These are phyloP conservation scores for Cicer pinnatifidum DNA, from an alignment of 306 rosid genomes.

Conservation along the genomic window DNA sequence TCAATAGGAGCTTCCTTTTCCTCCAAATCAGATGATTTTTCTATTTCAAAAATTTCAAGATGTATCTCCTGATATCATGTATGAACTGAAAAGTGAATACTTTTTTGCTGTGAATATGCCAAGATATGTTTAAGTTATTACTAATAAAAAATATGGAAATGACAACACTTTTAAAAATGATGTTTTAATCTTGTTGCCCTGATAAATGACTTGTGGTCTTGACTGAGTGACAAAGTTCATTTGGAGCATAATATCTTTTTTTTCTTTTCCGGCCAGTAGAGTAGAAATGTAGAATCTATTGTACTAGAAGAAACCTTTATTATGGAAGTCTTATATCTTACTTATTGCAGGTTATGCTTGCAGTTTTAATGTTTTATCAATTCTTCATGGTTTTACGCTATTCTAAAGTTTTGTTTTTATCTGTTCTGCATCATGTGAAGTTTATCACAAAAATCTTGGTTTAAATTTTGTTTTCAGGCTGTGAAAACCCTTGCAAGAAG, in stretches of 20 bases:
- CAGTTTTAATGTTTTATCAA: not conserved
- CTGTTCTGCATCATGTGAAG: conserved; percentile 28
- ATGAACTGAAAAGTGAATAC: not conserved
- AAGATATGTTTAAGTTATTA: conserved; percentile 14
- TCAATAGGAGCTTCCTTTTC: conserved; percentile 33
- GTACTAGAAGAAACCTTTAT: not conserved
- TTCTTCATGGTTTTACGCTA: conserved; percentile 1
- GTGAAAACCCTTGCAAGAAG: conserved; percentile 72
- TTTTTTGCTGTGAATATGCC: not conserved
- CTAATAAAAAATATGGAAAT: not conserved
- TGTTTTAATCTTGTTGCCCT: not conserved
- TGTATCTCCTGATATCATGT: conserved; percentile 50
- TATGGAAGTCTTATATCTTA: conserved; percentile 18
- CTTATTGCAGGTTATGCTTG: conserved; percentile 12
- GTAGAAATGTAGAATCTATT: not conserved
- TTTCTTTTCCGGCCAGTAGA: not conserved
- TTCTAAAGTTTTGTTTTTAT: not conserved
- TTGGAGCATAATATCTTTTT: not conserved
- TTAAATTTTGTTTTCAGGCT: conserved; percentile 52
- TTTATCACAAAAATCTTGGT: not conserved
- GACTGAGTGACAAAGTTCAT: conserved; percentile 7
- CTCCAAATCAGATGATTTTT: conserved; percentile 60
- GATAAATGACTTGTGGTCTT: conserved; percentile 1
- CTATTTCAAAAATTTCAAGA: conserved; percentile 86
- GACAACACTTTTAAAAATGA: not conserved